Conservation (phyloP, 2,329 filamentous ascomycete species). For the Scolecobasidium constrictum region DNA sequence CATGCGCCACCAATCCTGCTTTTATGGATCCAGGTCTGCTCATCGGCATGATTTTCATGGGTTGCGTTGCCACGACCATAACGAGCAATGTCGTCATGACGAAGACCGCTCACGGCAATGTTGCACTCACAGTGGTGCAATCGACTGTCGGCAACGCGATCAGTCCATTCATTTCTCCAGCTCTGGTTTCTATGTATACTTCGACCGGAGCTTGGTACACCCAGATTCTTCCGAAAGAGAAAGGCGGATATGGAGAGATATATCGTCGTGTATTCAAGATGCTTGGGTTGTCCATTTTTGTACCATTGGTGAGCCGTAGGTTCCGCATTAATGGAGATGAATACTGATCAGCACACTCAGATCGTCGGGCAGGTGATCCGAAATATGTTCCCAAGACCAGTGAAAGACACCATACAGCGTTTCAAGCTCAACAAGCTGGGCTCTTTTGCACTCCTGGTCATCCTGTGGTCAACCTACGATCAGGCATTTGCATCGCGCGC, state of each 20-base stretch:
- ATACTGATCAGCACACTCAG: conserved; percentile 1
- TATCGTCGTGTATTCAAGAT: conserved; percentile 59
- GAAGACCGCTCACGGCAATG: conserved; percentile 53
- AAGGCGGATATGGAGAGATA: conserved; percentile 46
- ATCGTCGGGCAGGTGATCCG: conserved; percentile 50
- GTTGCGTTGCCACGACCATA: conserved; percentile 63
- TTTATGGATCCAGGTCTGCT: conserved; percentile 54
- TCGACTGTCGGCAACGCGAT: conserved; percentile 60
- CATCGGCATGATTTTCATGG: conserved; percentile 55
- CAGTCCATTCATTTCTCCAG: conserved; percentile 56
- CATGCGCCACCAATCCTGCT: conserved; percentile 35
- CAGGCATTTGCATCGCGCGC: conserved; percentile 53
- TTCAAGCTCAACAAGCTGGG: conserved; percentile 35
- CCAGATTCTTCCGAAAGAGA: conserved; percentile 42
- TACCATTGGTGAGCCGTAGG: conserved; percentile 39
- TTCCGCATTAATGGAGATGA: neutral
- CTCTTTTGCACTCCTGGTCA: conserved; percentile 34
- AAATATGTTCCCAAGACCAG: conserved; percentile 40
- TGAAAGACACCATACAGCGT: conserved; percentile 42
- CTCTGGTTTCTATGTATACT: conserved; percentile 51
- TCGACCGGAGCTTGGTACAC: conserved; percentile 43
- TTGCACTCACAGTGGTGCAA: conserved; percentile 41
- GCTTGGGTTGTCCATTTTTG: conserved; percentile 53
- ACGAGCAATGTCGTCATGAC: conserved; percentile 68
- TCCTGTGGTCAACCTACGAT: conserved; percentile 58